A percentile compares a stretch with the other conserved stretches of the same genome.
Evolutionary conservation across 306 rosid species (phyloP).

Genomic region (Neltuma alba): DNA sequence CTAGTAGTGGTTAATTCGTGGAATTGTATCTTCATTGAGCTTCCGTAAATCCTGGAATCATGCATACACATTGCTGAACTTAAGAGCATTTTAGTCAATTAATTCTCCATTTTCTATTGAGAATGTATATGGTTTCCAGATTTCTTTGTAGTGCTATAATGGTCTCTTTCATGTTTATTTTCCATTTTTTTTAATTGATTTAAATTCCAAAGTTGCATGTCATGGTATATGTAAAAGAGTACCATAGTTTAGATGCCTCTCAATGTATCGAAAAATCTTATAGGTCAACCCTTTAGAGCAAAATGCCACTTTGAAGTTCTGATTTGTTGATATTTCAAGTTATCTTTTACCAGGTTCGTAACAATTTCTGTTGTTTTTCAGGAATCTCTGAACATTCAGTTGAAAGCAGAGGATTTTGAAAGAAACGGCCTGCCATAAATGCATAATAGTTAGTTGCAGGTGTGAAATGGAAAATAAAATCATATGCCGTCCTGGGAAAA

Average conservation of each 20-base stretch:
- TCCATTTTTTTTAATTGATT: not conserved
- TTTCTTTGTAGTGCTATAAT: not conserved
- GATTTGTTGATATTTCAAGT: slow-evolving; percentile 2
- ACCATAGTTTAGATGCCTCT: slow-evolving; percentile 16
- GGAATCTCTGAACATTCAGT: slow-evolving; percentile 33
- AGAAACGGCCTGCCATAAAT: slow-evolving; percentile 34
- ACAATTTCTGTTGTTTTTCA: slow-evolving; percentile 26
- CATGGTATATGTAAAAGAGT: slow-evolving; percentile 1
- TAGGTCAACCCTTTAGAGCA: slow-evolving; percentile 21
- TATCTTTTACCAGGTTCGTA: slow-evolving; percentile 11
- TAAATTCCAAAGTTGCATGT: slow-evolving; percentile 17
- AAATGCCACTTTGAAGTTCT: slow-evolving; percentile 25
- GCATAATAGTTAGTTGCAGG: slow-evolving; percentile 39
- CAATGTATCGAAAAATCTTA: slow-evolving; percentile 5
- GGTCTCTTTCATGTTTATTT: slow-evolving; percentile 4
- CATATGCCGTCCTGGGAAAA: slow-evolving; percentile 44
- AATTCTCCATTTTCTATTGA: not conserved
- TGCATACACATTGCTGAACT: slow-evolving; percentile 1
- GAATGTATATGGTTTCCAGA: not conserved
- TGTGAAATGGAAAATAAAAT: slow-evolving; percentile 63
- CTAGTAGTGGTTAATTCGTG: slow-evolving; percentile 14
- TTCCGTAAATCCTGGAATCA: slow-evolving; percentile 15
- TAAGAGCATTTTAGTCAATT: slow-evolving; percentile 11
- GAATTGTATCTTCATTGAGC: slow-evolving; percentile 13
- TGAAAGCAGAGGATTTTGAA: slow-evolving; percentile 39